phyloP scores from a whole-genome alignment of 2,329 filamentous ascomycete genomes.

The Sarocladiaceae sp. region DNA sequence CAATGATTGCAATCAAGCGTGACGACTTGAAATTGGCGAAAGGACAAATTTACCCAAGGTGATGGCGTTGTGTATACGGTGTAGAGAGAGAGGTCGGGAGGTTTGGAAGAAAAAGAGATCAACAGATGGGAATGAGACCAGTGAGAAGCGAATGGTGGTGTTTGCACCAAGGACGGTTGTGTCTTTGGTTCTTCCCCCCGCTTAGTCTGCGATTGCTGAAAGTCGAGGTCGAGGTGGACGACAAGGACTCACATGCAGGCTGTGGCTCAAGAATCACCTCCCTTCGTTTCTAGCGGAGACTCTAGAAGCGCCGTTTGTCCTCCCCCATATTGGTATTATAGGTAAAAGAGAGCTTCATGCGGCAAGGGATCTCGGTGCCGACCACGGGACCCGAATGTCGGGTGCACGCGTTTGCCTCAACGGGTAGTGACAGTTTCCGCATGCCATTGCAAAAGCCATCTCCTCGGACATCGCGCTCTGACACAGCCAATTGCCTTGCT shows the following conservation, averaged over 20 bases:
- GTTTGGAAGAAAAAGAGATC: background rate
- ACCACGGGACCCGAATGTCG: background rate
- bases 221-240: background rate
- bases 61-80: no score
- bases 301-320: background rate
- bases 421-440: background rate
- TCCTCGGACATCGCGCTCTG: background rate
- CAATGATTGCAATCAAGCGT: no score
- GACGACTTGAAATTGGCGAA: no score
- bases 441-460: background rate
- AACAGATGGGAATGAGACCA: background rate
- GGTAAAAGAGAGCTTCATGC: background rate
- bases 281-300: background rate
- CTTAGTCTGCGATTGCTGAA: background rate
- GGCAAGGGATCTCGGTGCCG: background rate
- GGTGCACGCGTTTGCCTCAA: background rate
- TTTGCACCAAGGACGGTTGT: background rate
- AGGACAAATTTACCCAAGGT: no score
- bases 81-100: no score
- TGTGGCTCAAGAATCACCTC: background rate
- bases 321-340: conserved; percentile 2
- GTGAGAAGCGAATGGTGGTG: background rate
- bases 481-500: background rate
- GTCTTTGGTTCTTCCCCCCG: conserved; percentile 4
- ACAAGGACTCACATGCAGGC: background rate